Conservation (phyloP, 23 red algal genomes). For the Chondrus crispus region DNA sequence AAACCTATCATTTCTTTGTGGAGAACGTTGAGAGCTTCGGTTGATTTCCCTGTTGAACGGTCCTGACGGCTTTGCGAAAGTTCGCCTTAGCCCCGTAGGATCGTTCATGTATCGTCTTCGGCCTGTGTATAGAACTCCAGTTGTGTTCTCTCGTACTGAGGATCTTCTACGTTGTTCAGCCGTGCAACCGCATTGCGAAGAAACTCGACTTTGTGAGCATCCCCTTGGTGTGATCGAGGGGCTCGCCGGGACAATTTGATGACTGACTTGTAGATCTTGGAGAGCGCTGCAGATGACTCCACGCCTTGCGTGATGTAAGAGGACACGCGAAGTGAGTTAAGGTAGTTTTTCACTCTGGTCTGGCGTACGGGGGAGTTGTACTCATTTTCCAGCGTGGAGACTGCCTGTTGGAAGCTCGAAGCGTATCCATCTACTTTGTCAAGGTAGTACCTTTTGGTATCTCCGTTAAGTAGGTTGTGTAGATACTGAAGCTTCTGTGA, state of each 20-base stretch:
- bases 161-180: too few relatives aligned
- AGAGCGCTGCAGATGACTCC: not conserved
- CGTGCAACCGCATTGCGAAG: not conserved
- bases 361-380: not conserved
- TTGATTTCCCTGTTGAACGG: too few relatives aligned
- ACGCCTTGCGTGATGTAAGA: not conserved
- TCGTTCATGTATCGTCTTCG: too few relatives aligned
- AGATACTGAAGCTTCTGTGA: constrained; percentile 3
- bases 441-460: not conserved
- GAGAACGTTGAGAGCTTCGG: too few relatives aligned
- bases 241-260: not conserved
- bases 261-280: not conserved
- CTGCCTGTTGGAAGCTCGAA: not conserved
- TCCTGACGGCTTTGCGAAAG: too few relatives aligned
- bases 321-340: not conserved
- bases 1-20: too few relatives aligned
- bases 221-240: not conserved
- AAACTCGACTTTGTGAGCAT: not conserved
- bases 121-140: too few relatives aligned
- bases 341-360: not conserved
- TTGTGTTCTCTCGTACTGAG: too few relatives aligned
- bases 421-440: not conserved
- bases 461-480: not conserved
- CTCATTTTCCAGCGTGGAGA: not conserved
- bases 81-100: too few relatives aligned